phyloP scores from a whole-genome alignment of 1,139 yeast genomes.

The Ashbya aceris region DNA sequence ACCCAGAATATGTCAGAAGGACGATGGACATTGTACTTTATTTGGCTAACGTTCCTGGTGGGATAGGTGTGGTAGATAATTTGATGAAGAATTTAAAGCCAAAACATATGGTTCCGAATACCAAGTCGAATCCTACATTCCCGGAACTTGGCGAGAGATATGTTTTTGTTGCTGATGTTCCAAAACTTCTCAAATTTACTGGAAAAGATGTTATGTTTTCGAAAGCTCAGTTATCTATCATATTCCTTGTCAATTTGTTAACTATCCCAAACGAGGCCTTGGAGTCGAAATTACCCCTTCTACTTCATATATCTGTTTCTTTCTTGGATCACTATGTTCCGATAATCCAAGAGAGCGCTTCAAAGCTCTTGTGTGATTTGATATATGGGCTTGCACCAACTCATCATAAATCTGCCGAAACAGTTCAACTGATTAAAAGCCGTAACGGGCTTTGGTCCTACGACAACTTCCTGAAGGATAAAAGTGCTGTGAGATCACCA shows the following conservation, averaged over 20 bases:
- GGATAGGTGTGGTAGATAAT: constrained; percentile 38
- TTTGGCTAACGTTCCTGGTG: constrained; percentile 38
- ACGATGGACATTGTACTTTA: constrained; percentile 76
- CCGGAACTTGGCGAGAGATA: constrained; percentile 31
- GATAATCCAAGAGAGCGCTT: constrained; percentile 78
- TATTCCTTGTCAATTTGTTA: constrained; percentile 73
- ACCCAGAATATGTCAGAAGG: constrained; percentile 65
- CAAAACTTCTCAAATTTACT: constrained; percentile 45
- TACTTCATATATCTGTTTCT: constrained; percentile 74
- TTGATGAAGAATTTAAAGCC: constrained; percentile 69
- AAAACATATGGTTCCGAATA: constrained; percentile 70
- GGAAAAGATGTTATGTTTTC: constrained; percentile 77
- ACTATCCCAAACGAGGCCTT: constrained; percentile 52
- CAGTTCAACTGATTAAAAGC: constrained; percentile 46
- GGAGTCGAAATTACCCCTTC: constrained; percentile 53
- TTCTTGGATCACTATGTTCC: constrained; percentile 80
- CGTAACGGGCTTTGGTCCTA: constrained; percentile 66
- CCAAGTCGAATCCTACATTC: constrained; percentile 34
- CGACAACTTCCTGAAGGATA: constrained; percentile 72
- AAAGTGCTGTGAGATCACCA: constrained; percentile 79
- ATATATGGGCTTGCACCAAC: constrained; percentile 54
- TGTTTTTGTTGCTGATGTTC: constrained; percentile 71
- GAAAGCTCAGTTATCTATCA: constrained; percentile 75
- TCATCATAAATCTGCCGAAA: constrained; percentile 44
- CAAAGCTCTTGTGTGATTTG: constrained; percentile 62